Evolutionary conservation across 148 eudicot genomes (phyloP), one percentile per base, ranked within the genome.

Genomic region (Arbutus unedo): DNA sequence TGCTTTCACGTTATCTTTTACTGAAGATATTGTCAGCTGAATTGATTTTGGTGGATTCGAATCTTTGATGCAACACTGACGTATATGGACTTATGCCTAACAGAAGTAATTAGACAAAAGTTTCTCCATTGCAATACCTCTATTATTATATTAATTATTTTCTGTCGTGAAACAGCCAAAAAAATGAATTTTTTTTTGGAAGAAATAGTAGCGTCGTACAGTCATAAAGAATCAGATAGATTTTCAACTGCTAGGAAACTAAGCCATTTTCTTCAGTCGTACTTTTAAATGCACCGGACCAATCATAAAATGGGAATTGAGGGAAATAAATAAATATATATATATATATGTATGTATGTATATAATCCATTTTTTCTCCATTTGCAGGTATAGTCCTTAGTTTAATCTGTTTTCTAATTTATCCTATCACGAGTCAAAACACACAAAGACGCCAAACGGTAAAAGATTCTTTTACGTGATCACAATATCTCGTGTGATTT

Each of bases 21-120:
- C 19, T 11, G 16, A 41, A 57, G 70, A 78, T 78, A 56, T 78
- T 43, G 5, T 59, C 41, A 38, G 25, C 10, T 14, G 53, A 57
- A 19, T 23, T 5, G 16, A 78, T 78, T 78, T 78, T 41, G 81
- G 11, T 47, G 41, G 41, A 60, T 79, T 79, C 44, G n/a, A n/a
- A 60, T 79, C 71, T 47, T 43, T 60, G 15, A 60, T 74, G 3
- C 21, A 14, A 44, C 44, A 6, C 43, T 41, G 75, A 71, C 45
- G 73, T 68, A 0, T 43, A 41, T 41, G 45, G 44, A 71, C 43
- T 71, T 25, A 38, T 68, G 31, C 21, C 38, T 18, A 60, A 60
- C 67, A 60, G 31, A 64, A 41, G 74, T 38, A 13, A 38, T 68
- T 13, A 31, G 73, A 31, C 73, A 38, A 11, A 66, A 66, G 14